phyloP scores from a whole-genome alignment of 2,329 filamentous ascomycete genomes.

The Apiospora pterosperma region DNA sequence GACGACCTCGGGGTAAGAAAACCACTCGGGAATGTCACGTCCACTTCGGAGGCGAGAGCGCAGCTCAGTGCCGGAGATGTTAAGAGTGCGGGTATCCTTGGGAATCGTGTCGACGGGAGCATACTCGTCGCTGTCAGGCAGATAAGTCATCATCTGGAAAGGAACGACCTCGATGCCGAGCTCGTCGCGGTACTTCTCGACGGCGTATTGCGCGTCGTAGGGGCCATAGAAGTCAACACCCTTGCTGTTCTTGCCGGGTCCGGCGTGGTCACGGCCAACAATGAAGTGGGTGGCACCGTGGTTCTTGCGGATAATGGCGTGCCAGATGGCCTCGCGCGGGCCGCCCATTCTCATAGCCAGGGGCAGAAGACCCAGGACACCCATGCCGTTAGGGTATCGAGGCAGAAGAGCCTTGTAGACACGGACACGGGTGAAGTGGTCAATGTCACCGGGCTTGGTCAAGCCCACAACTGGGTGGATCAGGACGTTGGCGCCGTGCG shows the following conservation, averaged over 20 bases:
- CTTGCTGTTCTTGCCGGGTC: slow-evolving; percentile 96
- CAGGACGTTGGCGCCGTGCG: slow-evolving; percentile 95
- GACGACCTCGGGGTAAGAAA: slow-evolving; percentile 99
- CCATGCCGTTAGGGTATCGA: slow-evolving; percentile 98
- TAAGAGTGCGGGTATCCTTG: slow-evolving; percentile 77
- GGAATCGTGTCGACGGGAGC: slow-evolving; percentile 86
- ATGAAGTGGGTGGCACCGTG: slow-evolving; percentile 99
- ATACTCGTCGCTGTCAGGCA: slow-evolving; percentile 97
- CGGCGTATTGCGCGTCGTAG: slow-evolving; percentile 93
- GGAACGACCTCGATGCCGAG: slow-evolving; percentile 98
- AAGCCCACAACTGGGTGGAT: slow-evolving; percentile 98
- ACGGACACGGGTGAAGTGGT: slow-evolving; percentile 98
- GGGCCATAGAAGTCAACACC: slow-evolving; percentile 97
- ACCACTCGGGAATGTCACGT: slow-evolving; percentile 97
- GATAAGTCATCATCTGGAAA: slow-evolving; percentile 99
- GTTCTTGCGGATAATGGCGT: slow-evolving; percentile 99
- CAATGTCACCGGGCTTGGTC: slow-evolving; percentile 98
- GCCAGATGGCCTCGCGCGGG: slow-evolving; percentile 97
- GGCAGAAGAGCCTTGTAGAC: slow-evolving; percentile 97
- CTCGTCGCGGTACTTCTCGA: slow-evolving; percentile 95
- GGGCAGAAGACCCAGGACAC: slow-evolving; percentile 88
- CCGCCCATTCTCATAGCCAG: slow-evolving; percentile 99
- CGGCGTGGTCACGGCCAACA: slow-evolving; percentile 95
- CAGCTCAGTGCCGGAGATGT: slow-evolving; percentile 88
- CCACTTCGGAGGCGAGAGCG: slow-evolving; percentile 87